Evolutionary conservation across 1,284 basidiomycete species (phyloP).

Genomic region (Moniliophthora roreri): DNA sequence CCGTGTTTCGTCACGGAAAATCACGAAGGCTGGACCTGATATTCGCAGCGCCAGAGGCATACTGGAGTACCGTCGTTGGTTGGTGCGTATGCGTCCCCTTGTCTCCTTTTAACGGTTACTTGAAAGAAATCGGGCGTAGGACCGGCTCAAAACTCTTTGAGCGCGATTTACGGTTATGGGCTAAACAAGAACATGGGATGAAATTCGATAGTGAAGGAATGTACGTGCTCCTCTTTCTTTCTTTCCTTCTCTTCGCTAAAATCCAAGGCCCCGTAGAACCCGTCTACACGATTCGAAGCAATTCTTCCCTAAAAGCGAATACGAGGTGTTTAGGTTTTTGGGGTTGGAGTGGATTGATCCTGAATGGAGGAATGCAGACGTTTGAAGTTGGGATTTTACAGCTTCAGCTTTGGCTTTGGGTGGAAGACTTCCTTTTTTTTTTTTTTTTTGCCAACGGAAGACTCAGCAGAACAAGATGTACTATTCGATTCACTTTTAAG

Average conservation of each 20-base stretch:
- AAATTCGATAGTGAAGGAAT: constrained; percentile 82
- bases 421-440: too few species aligned
- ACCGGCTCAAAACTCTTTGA: constrained; percentile 82
- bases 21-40: constrained; percentile 64
- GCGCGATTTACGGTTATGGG: constrained; percentile 73
- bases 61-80: constrained; percentile 79
- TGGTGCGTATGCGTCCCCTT: constrained; percentile 47
- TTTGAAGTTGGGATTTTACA: constrained; percentile 24
- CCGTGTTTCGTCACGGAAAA: constrained; percentile 47
- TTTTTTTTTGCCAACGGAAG: too few species aligned
- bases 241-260: constrained; percentile 10
- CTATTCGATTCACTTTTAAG: too few species aligned
- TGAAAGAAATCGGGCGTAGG: constrained; percentile 39
- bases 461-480: too few species aligned
- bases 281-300: constrained; percentile 61
- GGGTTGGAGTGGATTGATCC: constrained; percentile 72
- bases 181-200: constrained; percentile 62
- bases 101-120: background rate
- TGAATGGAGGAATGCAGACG: constrained; percentile 65
- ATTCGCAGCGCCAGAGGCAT: constrained; percentile 63
- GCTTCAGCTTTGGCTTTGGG: too few species aligned
- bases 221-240: constrained; percentile 38
- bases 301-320: constrained; percentile 60
- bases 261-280: constrained; percentile 40
- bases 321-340: constrained; percentile 68